These are phyloP conservation scores for Penicillium griseofulvum DNA, from an alignment of 2,329 filamentous ascomycete genomes.

Conservation along the genomic window DNA sequence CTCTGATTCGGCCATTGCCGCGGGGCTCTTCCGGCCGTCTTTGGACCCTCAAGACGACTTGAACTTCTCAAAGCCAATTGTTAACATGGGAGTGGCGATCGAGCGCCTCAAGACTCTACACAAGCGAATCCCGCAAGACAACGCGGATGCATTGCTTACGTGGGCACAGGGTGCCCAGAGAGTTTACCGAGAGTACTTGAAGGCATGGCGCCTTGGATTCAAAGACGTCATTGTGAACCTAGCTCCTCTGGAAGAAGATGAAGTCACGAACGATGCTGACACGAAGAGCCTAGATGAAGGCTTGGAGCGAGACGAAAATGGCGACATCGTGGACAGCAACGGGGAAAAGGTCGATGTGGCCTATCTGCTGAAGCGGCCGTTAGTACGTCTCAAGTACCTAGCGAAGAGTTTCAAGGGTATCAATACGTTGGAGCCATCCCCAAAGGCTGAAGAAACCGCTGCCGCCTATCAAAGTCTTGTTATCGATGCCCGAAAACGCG, in stretches of 20 bases:
- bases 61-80: slow-evolving; percentile 77
- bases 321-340: slow-evolving; percentile 65
- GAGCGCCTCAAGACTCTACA: slow-evolving; percentile 81
- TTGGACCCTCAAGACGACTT: slow-evolving; percentile 55
- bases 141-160: slow-evolving; percentile 67
- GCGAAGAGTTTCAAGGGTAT: slow-evolving; percentile 73
- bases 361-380: slow-evolving; percentile 82
- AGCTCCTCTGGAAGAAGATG: slow-evolving; percentile 69
- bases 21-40: slow-evolving; percentile 65
- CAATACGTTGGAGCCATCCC: slow-evolving; percentile 43
- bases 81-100: slow-evolving; percentile 88
- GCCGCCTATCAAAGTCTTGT: slow-evolving; percentile 70
- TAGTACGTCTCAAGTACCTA: slow-evolving; percentile 85
- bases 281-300: slow-evolving; percentile 53
- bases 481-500: slow-evolving; percentile 69
- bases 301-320: slow-evolving; percentile 58
- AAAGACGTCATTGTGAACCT: slow-evolving; percentile 93
- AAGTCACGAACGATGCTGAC: slow-evolving; percentile 45
- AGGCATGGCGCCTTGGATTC: slow-evolving; percentile 88
- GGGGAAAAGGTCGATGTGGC: slow-evolving; percentile 93
- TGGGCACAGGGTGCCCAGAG: slow-evolving; percentile 79
- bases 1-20: slow-evolving; percentile 61
- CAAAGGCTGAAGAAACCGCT: slow-evolving; percentile 58
- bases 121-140: slow-evolving; percentile 71
- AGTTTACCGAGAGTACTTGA: slow-evolving; percentile 81